A percentile compares a stretch with the other conserved stretches of the same genome.
These are phyloP conservation scores for Brassica nigra DNA, from an alignment of 345 rosid genomes.

Conservation along the genomic window DNA sequence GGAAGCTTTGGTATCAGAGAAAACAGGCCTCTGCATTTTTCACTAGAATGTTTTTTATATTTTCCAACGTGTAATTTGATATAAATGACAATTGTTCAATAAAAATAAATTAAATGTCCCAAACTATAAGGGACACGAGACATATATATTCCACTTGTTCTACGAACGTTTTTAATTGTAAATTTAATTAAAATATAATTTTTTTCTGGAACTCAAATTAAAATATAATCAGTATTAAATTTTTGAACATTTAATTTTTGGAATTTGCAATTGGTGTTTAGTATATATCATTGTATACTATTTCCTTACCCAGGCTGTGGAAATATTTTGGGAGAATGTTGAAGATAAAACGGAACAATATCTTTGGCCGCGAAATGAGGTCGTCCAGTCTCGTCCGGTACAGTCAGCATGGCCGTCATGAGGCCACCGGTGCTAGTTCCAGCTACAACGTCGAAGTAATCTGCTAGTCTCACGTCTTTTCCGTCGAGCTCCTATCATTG, in stretches of 20 bases:
- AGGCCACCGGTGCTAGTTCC: conserved; percentile 84
- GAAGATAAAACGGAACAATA: conserved; percentile 59
- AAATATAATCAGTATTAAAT: no score
- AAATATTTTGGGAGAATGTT: conserved; percentile 60
- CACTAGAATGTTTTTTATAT: not conserved
- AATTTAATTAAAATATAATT: no score
- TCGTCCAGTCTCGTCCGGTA: conserved; percentile 50
- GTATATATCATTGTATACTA: not conserved
- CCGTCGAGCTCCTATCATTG: conserved; percentile 57
- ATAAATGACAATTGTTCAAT: not conserved
- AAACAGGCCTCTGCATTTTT: conserved; percentile 40
- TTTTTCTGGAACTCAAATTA: no score
- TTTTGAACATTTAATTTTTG: no score
- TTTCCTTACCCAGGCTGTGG: conserved; percentile 52
- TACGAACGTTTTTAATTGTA: no score
- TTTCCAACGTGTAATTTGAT: conserved; percentile 10
- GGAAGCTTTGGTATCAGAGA: conserved; percentile 39
- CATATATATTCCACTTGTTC: no score
- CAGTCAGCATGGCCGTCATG: conserved; percentile 59
- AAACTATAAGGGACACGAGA: no score
- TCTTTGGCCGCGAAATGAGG: conserved; percentile 58
- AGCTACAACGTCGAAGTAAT: conserved; percentile 71
- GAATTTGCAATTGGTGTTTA: no score
- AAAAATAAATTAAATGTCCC: not conserved
- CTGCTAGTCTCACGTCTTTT: conserved; percentile 57